A percentile compares a stretch with the other conserved stretches of the same genome.
These are phyloP conservation scores for Saccharomycopsis synnaedendra DNA, from an alignment of 805 yeast species.

Conservation along the genomic window DNA sequence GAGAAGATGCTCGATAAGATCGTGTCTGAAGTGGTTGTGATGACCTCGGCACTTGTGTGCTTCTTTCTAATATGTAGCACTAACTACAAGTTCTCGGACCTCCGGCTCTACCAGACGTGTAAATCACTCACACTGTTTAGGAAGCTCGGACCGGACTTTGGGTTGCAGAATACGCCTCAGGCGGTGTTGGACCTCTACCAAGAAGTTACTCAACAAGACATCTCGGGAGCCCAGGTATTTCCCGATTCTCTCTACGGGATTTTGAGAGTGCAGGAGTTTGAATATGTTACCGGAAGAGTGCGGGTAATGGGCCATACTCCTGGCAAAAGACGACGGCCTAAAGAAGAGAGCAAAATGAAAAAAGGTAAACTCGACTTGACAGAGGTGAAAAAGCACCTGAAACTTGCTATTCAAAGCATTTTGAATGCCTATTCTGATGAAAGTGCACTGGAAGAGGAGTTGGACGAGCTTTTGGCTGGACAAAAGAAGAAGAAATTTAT, in stretches of 20 bases:
- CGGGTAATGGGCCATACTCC: not conserved
- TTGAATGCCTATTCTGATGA: slow-evolving; percentile 9
- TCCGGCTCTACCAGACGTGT: slow-evolving; percentile 1
- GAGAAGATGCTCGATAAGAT: not conserved
- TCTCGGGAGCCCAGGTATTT: not conserved
- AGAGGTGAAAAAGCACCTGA: not conserved
- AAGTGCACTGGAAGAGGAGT: not conserved
- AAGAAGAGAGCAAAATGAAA: not conserved
- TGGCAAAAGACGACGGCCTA: not conserved
- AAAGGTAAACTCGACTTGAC: not conserved
- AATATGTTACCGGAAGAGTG: not conserved
- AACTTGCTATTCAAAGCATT: slow-evolving; percentile 6
- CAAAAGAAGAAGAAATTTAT: not conserved
- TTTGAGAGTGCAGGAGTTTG: slow-evolving; percentile 8
- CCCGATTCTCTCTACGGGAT: slow-evolving; percentile 2
- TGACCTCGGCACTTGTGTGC: slow-evolving; percentile 6
- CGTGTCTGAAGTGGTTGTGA: not conserved
- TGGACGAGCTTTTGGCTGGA: not conserved
- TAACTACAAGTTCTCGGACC: slow-evolving; percentile 2
- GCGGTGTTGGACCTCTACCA: not conserved
- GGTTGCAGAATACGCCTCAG: not conserved
- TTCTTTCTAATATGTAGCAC: slow-evolving; percentile 1
- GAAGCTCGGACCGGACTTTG: not conserved
- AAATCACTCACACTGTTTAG: not conserved
- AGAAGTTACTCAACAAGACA: not conserved